Evolutionary conservation across 2,329 filamentous ascomycete genomes (phyloP), one percentile per base, ranked within the genome.

Genomic region (Canariomyces notabilis): DNA sequence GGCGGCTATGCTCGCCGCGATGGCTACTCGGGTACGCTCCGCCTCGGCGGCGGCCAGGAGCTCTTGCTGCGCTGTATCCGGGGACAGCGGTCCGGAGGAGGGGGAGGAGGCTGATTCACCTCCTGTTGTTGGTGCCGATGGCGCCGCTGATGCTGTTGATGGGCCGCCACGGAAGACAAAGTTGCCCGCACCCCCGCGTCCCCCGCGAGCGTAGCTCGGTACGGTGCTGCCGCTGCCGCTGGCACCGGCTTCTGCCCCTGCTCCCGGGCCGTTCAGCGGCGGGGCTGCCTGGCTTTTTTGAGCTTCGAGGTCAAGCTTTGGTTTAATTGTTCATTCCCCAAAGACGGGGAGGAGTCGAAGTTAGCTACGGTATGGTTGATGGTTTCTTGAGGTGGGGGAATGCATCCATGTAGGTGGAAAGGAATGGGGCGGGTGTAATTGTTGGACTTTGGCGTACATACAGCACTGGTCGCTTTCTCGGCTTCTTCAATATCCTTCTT

Each of bases 151-250:
- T 37, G 37, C 22, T 39, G 44, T 12, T 32, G 43, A 12, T 64
- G 60, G 3, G 61, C 62, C 14, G 64, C 56, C 15, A 63, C 53
- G 18, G 64, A 57, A 35, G 62, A 56, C 15, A 66, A 74, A 80
- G 67, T 84, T 84, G 31, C 80, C 80, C 1, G 79, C 78, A 16
- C 80, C 80, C 53, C 80, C 80, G 48, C 80, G 75, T 44, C 80
- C 80, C 29, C 64, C 66, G 32, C 69, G 64, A 18, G 65, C 55
- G 63, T 73, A 72, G 40, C 56, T 57, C 57, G 46, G 50, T 9
- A 14, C 46, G 22, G 46, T 8, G 40, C 20, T 31, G 39, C n/a
- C n/a, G n/a, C n/a, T n/a, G n/a, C n/a, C n/a, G n/a, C n/a, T n/a
- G n/a, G n/a, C n/a, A n/a, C n/a, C n/a, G n/a, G n/a, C n/a, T n/a